Conservation (phyloP, 192 early-diverging fungal species). For the Spizellomyces sp. region DNA sequence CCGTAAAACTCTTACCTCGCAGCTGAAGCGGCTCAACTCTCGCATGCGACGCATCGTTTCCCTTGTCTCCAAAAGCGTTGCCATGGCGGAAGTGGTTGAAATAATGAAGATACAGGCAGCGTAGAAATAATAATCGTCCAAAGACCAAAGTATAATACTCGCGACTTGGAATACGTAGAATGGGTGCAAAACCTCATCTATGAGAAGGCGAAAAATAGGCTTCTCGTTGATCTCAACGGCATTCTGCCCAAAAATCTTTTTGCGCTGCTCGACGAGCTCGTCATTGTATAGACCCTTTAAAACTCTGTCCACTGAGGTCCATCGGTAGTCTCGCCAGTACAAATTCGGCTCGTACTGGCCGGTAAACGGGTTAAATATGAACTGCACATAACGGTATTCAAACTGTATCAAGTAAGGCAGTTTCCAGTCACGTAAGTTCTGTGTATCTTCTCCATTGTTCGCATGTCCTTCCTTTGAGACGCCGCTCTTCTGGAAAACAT, state of each 20-base stretch:
- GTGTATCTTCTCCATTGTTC: neutral
- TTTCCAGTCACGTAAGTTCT: neutral
- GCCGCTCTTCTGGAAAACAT: constrained; percentile 39
- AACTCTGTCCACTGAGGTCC: constrained; percentile 40
- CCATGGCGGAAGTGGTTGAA: constrained; percentile 73
- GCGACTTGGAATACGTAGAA: constrained; percentile 63
- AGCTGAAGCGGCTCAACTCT: constrained; percentile 88
- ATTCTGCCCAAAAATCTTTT: constrained; percentile 55
- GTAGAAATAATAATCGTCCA: constrained; percentile 96
- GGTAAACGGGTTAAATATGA: constrained; percentile 57
- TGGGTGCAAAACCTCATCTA: constrained; percentile 61
- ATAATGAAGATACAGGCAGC: constrained; percentile 91
- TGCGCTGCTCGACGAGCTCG: constrained; percentile 23
- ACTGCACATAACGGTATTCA: constrained; percentile 56
- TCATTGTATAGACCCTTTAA: constrained; percentile 11
- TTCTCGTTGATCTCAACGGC: constrained; percentile 46
- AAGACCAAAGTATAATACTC: constrained; percentile 65
- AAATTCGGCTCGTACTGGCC: constrained; percentile 51
- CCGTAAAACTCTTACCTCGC: constrained; percentile 75
- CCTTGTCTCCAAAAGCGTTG: constrained; percentile 77
- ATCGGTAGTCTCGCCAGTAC: constrained; percentile 55
- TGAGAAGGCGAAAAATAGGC: constrained; percentile 45
- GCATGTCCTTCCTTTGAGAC: constrained; percentile 12
- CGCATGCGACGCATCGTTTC: constrained; percentile 75
- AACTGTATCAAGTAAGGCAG: constrained; percentile 38